Evolutionary conservation across 78 protist genomes (phyloP), one percentile per base, ranked within the genome.

Genomic region (Guillardia theta): DNA sequence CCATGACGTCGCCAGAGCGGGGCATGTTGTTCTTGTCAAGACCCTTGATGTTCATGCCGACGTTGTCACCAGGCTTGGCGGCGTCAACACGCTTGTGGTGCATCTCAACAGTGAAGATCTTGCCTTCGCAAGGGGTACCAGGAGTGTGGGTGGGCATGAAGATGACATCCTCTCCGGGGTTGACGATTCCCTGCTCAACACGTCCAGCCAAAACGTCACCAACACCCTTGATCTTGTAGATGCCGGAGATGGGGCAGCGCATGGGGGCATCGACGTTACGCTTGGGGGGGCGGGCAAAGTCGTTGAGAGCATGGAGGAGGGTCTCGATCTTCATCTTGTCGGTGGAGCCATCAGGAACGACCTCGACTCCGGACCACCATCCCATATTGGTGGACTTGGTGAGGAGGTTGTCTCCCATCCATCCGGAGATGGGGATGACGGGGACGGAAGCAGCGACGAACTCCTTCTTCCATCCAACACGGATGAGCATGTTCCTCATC

Each of bases 391-490:
- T 0, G n/a, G 96, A 93, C 54, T 47, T 41, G 70, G 92, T 48
- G 92, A 62, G 37, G 83, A 96, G 93, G 96, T 96, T 96, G 90
- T 96, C 97, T 43, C 97, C 97, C 54, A 37, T 87, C 95, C 93
- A 96, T 54, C 97, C 97, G 8, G 96, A 95, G 94, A 95, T 93
- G 33, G 97, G 97, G 48, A 96, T 93, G 39, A 96, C 48, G 77
- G 96, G 97, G 47, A 93, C 92, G 37, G 45, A 21, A n/a, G 39
- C 0, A 44, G 30, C 92, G 22, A 93, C 95, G 64, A 80, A 80
- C 36, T 93, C 92, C 95, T 93, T 95, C 93, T 94, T 96, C 95
- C 93, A 96, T 62, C 97, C 97, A 33, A 94, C 93, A 46, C 93
- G 93, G 93, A 88, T 93, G n/a, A 96, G 94, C 93, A 94, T 93